Evolutionary conservation across 2,329 filamentous ascomycete species (phyloP).

Genomic region (Didymosphaeria variabile): DNA sequence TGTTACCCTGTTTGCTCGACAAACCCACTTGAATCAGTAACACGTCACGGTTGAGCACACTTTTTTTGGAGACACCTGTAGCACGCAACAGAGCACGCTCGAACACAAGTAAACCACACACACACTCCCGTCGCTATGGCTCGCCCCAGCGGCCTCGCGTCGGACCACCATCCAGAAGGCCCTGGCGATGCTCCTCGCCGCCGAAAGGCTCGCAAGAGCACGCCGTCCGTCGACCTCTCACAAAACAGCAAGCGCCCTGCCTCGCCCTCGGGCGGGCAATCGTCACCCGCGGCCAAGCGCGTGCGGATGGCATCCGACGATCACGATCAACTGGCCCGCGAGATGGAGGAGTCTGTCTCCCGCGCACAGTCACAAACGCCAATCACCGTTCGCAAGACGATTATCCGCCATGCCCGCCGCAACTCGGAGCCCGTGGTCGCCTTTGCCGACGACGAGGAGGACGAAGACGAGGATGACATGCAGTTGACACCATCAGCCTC

Average conservation of each 20-base stretch:
- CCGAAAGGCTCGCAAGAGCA: conserved; percentile 42
- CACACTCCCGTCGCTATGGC: conserved; percentile 35
- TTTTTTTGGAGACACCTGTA: not conserved
- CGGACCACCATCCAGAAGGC: conserved; percentile 48
- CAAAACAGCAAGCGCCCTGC: conserved; percentile 39
- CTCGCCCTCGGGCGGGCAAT: conserved; percentile 34
- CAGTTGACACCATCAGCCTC: conserved; percentile 27
- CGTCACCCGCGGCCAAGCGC: conserved; percentile 40
- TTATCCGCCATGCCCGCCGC: conserved; percentile 38
- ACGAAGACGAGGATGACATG: conserved; percentile 28
- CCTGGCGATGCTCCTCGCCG: conserved; percentile 46
- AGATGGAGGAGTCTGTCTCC: conserved; percentile 41
- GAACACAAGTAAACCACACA: not conserved
- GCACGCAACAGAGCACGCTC: not conserved
- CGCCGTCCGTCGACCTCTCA: conserved; percentile 29
- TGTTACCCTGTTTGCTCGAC: not conserved
- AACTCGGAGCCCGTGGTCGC: conserved; percentile 46
- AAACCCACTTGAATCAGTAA: not conserved
- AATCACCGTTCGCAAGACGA: conserved; percentile 16
- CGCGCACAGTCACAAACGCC: conserved; percentile 34
- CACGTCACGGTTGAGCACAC: not conserved
- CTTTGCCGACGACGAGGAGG: conserved; percentile 26
- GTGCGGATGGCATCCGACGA: conserved; percentile 43
- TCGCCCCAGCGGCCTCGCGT: conserved; percentile 44
- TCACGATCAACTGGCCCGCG: conserved; percentile 45